Evolutionary conservation across 2,329 filamentous ascomycete species (phyloP).

Genomic region (Trichoderma koningii): DNA sequence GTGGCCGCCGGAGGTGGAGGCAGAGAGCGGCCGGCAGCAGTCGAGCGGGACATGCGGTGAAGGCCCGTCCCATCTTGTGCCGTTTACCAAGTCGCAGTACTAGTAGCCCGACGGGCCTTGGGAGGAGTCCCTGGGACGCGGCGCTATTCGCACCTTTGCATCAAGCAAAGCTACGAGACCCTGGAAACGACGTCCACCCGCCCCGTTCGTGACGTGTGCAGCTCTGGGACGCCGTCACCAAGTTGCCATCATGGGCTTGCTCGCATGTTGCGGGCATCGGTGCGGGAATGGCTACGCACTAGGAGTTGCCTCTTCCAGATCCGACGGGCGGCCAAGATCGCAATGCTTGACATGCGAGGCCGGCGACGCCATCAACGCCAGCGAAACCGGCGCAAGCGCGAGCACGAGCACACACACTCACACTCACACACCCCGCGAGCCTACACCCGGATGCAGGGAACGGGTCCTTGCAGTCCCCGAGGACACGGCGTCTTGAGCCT

Average conservation of each 20-base stretch:
- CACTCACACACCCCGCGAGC: background rate
- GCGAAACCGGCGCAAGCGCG: background rate
- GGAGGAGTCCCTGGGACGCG: background rate
- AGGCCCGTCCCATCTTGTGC: constrained; percentile 17
- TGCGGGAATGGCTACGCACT: background rate
- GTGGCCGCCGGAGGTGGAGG: constrained; percentile 24
- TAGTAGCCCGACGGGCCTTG: background rate
- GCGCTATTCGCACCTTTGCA: background rate
- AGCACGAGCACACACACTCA: background rate
- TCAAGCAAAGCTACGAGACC: background rate
- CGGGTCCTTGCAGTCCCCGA: constrained; percentile 22
- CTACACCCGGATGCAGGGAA: constrained; percentile 15
- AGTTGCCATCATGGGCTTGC: background rate
- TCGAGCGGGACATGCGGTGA: constrained; percentile 24
- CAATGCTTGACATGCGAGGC: constrained; percentile 15
- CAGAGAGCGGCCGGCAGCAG: constrained; percentile 16
- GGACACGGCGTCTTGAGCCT: constrained; percentile 10
- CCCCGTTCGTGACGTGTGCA: constrained; percentile 4
- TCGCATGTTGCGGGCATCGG: background rate
- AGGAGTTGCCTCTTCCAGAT: constrained; percentile 7
- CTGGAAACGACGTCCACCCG: background rate
- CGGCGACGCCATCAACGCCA: background rate
- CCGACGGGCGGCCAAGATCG: background rate
- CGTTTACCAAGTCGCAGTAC: constrained; percentile 17
- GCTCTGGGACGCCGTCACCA: background rate